A percentile compares a stretch with the other conserved stretches of the same genome.
phyloP scores from a whole-genome alignment of 2,329 filamentous ascomycete genomes.

The Aspergillus versicolor region DNA sequence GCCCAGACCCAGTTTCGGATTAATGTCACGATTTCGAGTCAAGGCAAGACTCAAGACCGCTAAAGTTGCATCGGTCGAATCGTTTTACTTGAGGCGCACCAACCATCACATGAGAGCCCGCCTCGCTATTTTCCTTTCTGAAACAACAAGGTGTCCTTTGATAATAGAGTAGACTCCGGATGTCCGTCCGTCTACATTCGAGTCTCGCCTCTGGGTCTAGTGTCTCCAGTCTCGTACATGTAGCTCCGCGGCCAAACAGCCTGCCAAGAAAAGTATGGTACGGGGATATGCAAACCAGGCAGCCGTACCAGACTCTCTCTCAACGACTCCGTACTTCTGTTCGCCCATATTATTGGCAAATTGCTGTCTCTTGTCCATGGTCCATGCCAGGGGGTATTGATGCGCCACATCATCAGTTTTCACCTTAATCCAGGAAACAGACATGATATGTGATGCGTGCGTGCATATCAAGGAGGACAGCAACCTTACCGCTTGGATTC shows the following conservation, averaged over 20 bases:
- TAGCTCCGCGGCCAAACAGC: not conserved
- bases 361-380: not conserved
- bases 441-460: not conserved
- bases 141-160: not conserved
- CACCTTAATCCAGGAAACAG: not conserved
- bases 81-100: too few species aligned
- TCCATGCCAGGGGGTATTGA: not conserved
- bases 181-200: not conserved
- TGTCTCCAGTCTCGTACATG: not conserved
- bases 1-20: not conserved
- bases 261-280: not conserved
- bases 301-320: not conserved
- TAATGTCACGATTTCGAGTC: not conserved
- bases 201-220: too few species aligned
- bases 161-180: not conserved
- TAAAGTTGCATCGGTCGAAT: not conserved
- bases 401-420: not conserved
- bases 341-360: not conserved
- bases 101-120: not conserved
- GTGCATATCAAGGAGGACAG: not conserved
- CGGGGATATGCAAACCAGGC: not conserved
- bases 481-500: not conserved
- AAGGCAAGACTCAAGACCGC: not conserved
- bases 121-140: not conserved
- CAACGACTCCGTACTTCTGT: not conserved